Conservation (phyloP, 768 basidiomycete species). For the Amanita inopinata region DNA sequence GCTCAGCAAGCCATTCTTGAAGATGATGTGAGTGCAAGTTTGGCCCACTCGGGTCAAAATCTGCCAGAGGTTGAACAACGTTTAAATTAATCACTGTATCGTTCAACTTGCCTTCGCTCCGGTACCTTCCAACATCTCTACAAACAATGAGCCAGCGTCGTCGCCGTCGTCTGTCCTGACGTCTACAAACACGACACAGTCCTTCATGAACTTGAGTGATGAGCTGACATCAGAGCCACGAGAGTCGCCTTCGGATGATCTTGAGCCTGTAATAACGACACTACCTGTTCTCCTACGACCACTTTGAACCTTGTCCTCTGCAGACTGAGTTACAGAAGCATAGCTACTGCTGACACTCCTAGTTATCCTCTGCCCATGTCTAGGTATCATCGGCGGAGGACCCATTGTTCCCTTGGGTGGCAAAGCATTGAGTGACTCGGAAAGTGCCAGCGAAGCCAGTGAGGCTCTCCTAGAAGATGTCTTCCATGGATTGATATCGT, state of each 20-base stretch:
- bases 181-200: constrained; percentile 79
- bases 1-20: constrained; percentile 70
- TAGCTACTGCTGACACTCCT: constrained; percentile 33
- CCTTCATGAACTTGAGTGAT: constrained; percentile 47
- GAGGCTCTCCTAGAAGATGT: constrained; percentile 44
- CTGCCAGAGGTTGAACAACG: constrained; percentile 20
- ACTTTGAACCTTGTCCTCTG: constrained; percentile 15
- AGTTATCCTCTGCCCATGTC: constrained; percentile 18
- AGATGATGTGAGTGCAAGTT: constrained; percentile 77
- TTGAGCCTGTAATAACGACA: constrained; percentile 13
- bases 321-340: constrained; percentile 19
- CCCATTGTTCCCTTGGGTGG: constrained; percentile 33
- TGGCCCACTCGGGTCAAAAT: constrained; percentile 58
- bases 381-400: constrained; percentile 36
- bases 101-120: constrained; percentile 63
- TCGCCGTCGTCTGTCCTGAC: constrained; percentile 79
- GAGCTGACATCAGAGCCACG: constrained; percentile 5
- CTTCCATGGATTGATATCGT: constrained; percentile 17
- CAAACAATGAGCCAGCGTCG: constrained; percentile 72
- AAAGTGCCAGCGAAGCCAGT: constrained; percentile 48
- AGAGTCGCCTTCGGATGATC: too few species aligned
- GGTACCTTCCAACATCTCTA: constrained; percentile 70
- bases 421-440: constrained; percentile 48
- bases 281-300: constrained; percentile 26
- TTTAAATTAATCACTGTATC: background rate